These are phyloP conservation scores for Trypanosoma avium DNA, from an alignment of 208 protist species.

Conservation along the genomic window DNA sequence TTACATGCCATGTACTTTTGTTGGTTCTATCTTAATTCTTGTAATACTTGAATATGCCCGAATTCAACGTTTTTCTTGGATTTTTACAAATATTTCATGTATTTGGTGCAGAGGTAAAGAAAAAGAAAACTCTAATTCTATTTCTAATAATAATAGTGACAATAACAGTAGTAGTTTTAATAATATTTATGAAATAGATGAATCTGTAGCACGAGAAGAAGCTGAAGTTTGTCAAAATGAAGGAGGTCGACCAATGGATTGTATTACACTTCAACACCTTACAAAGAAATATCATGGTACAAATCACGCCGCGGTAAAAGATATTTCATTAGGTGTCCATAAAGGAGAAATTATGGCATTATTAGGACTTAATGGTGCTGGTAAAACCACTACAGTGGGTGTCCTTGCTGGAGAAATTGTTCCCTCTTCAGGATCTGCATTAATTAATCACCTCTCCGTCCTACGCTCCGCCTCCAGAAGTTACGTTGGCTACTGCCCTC, in stretches of 20 bases:
- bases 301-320: slow-evolving; percentile 41
- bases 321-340: slow-evolving; percentile 74
- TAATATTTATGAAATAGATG: slow-evolving; percentile 23
- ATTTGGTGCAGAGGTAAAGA: not conserved
- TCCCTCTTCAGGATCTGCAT: slow-evolving; percentile 65
- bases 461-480: slow-evolving; percentile 30
- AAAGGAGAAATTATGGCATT: slow-evolving; percentile 82
- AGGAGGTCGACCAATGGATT: slow-evolving; percentile 43
- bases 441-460: slow-evolving; percentile 61
- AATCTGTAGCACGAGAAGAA: slow-evolving; percentile 47
- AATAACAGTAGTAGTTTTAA: slow-evolving; percentile 1
- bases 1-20: slow-evolving; percentile 71
- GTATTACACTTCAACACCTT: slow-evolving; percentile 69
- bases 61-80: slow-evolving; percentile 30
- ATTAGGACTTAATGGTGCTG: slow-evolving; percentile 91
- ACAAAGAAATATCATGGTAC: slow-evolving; percentile 48
- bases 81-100: not conserved
- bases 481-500: slow-evolving; percentile 94
- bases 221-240: slow-evolving; percentile 35
- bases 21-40: slow-evolving; percentile 49
- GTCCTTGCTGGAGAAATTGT: slow-evolving; percentile 80
- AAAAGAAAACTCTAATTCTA: not conserved
- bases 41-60: slow-evolving; percentile 60
- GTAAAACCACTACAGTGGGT: slow-evolving; percentile 89
- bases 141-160: slow-evolving; percentile 15